Evolutionary conservation across 768 basidiomycete genomes (phyloP), one percentile per base, ranked within the genome.

Genomic region (Suillus fuscotomentosus): DNA sequence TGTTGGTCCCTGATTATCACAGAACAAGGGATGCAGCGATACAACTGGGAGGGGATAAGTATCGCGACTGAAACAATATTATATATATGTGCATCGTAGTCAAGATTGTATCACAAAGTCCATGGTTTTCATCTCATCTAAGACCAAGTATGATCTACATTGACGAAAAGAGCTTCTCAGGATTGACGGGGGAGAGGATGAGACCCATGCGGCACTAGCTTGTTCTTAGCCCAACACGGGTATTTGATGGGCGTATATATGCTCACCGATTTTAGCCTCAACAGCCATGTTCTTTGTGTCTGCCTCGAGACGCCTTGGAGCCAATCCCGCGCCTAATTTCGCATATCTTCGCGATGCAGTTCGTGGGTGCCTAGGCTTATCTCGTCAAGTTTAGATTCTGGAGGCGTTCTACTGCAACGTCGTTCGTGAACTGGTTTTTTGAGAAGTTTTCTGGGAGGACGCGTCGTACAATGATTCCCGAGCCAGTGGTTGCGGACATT

Each of bases 111-210:
- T 3, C 27, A 27, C 27, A 51, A 9, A 51, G 14, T 51, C 15
- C 17, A 9, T 84, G 0, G 94, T 90, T 76, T 97, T 97, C 89
- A 97, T 93, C 5, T 95, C 96, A 47, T 89, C 86, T 0, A 80
- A 70, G n/a, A 95, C 92, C 90, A 1, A 45, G 85, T 88, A 98
- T 90, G 48, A 94, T 74, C 73, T 97, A 98, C 94, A 10, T 92
- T 91, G 42, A 42, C 91, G 70, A 98, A 27, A 27, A 27, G 27
- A 98, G 82, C 65, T 88, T 91, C 60, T 92, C 87, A 0, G 91
- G 81, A 17, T 86, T 83, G 38, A 97, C 80, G 2, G 96, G 84
- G 5, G 82, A 79, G n/a, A 97, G 79, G 78, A 94, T 95, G 10
- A 91, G 91, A 3, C 82, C 79, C 24, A 95, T 73, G 0, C 74